Percentiles rank a stretch among this genome's conserved stretches.
Evolutionary conservation across 192 early-diverging fungal species (phyloP).

Genomic region (Coemansia aciculifera): DNA sequence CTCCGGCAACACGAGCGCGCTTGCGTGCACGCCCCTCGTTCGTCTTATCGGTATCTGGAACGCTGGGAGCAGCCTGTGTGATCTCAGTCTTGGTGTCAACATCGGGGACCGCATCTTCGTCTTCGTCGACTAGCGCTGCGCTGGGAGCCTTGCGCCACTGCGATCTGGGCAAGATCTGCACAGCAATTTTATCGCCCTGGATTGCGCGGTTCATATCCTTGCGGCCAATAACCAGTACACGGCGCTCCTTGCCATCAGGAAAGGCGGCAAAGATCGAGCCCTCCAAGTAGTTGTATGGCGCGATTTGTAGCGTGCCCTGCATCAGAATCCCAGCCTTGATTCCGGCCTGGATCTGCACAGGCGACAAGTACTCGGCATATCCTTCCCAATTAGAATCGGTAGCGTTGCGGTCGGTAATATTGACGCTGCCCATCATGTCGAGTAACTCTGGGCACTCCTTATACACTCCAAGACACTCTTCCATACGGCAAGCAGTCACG

Average conservation of each 20-base stretch:
- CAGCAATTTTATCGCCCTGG: conserved; percentile 89
- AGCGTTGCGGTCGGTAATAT: conserved; percentile 36
- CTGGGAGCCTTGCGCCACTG: conserved; percentile 82
- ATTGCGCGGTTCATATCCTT: conserved; percentile 85
- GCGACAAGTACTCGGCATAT: conserved; percentile 70
- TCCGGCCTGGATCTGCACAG: conserved; percentile 78
- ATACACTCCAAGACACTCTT: conserved; percentile 73
- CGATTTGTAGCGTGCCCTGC: conserved; percentile 83
- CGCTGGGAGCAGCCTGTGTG: conserved; percentile 11
- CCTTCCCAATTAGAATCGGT: conserved; percentile 56
- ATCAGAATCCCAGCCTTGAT: conserved; percentile 77
- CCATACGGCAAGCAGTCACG: conserved; percentile 71
- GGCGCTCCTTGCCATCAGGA: conserved; percentile 69
- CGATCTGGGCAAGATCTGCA: conserved; percentile 79
- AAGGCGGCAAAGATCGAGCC: conserved; percentile 74
- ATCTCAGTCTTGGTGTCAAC: conserved; percentile 12
- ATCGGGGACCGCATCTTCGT: conserved; percentile 60
- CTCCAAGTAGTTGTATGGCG: conserved; percentile 86
- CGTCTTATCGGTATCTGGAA: conserved; percentile 21
- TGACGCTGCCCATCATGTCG: conserved; percentile 79
- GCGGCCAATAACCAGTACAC: conserved; percentile 81
- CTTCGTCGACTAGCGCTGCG: conserved; percentile 70
- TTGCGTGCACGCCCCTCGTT: conserved; percentile 19
- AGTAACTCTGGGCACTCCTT: conserved; percentile 81
- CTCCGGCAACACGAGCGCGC: conserved; percentile 30